Percentiles rank a stretch among this genome's conserved stretches.
phyloP scores from a whole-genome alignment of 225 moss, liverwort and hornwort genomes.

The Thuidium tamariscinum region DNA sequence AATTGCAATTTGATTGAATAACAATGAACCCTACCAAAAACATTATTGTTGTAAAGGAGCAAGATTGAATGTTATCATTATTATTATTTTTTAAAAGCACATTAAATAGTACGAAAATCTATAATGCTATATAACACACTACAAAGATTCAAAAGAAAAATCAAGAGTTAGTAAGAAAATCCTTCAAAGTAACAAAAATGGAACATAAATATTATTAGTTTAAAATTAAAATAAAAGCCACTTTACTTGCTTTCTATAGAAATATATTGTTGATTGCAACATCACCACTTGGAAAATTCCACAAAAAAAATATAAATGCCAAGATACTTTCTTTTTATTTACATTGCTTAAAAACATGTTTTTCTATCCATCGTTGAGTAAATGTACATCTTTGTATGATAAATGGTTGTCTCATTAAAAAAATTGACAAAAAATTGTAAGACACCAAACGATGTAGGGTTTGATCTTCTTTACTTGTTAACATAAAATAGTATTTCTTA shows the following conservation, averaged over 20 bases:
- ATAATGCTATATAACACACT: neutral
- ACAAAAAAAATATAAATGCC: neutral
- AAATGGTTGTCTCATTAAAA: neutral
- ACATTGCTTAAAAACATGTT: neutral
- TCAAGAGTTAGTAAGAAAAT: rapidly evolving
- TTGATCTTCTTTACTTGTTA: neutral
- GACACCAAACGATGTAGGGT: too few relatives aligned
- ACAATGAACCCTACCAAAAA: neutral
- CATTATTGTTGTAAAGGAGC: rapidly evolving
- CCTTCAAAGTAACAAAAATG: neutral
- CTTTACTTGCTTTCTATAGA: neutral
- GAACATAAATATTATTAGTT: rapidly evolving
- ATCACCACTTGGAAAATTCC: neutral
- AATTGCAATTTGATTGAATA: neutral
- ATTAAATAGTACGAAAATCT: neutral
- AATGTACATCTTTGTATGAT: rapidly evolving
- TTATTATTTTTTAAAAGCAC: neutral
- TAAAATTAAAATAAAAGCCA: neutral
- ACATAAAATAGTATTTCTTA: neutral
- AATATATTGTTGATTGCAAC: neutral
- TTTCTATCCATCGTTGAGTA: too few relatives aligned
- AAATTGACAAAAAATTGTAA: neutral
- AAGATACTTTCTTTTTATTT: neutral
- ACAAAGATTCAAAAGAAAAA: neutral
- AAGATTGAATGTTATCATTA: neutral